phyloP scores from a whole-genome alignment of 306 rosid genomes.

The Lupinus albus region DNA sequence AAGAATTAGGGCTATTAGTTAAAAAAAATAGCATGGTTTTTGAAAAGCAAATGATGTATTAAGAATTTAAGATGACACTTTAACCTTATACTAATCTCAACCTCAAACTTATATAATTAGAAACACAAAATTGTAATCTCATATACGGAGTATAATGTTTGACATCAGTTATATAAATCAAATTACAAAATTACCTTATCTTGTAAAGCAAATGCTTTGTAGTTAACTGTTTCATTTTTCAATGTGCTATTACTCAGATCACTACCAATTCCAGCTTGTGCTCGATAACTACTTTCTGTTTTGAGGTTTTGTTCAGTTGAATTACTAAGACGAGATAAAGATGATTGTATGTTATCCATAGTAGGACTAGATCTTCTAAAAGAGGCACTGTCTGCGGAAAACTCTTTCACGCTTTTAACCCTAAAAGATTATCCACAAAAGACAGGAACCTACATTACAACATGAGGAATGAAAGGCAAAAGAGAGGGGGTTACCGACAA shows the following conservation, averaged over 20 bases:
- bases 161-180: slow-evolving; percentile 27
- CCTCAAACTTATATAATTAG: background rate
- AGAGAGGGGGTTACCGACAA: slow-evolving; percentile 7
- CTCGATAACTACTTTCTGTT: slow-evolving; percentile 42
- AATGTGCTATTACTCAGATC: slow-evolving; percentile 43
- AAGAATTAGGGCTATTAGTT: background rate
- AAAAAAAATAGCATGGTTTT: background rate
- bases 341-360: slow-evolving; percentile 41
- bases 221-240: slow-evolving; percentile 66
- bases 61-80: too few relatives aligned
- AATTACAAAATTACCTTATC: slow-evolving; percentile 73
- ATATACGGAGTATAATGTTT: slow-evolving; percentile 15
- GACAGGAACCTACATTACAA: slow-evolving; percentile 31
- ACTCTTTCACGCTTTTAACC: slow-evolving; percentile 48
- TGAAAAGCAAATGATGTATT: slow-evolving; percentile 22
- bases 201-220: slow-evolving; percentile 88
- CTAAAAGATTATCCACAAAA: slow-evolving; percentile 48
- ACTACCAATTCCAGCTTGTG: slow-evolving; percentile 48
- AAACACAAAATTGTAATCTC: slow-evolving; percentile 16
- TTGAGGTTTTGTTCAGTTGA: slow-evolving; percentile 55
- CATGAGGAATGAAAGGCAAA: slow-evolving; percentile 19
- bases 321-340: slow-evolving; percentile 50
- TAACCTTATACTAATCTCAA: background rate
- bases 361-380: slow-evolving; percentile 53
- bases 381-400: slow-evolving; percentile 31